phyloP scores from a whole-genome alignment of 768 basidiomycete genomes.

The Sarcomyxa edulis region DNA sequence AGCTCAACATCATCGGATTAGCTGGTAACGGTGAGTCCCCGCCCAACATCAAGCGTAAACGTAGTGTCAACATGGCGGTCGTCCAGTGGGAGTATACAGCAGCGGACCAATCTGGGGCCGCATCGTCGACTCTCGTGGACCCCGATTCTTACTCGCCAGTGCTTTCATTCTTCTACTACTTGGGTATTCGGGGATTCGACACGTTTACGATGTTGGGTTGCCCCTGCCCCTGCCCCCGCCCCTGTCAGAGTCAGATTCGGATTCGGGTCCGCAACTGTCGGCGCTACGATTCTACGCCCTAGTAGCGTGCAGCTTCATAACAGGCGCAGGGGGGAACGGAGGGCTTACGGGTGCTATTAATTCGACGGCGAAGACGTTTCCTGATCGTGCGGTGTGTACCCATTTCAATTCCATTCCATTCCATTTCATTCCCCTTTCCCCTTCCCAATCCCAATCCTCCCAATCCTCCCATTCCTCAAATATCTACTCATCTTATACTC shows the following conservation, averaged over 20 bases:
- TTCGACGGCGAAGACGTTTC: constrained; percentile 78
- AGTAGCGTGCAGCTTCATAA: constrained; percentile 60
- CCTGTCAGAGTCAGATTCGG: no score
- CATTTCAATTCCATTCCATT: neutral
- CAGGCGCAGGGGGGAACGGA: constrained; percentile 73
- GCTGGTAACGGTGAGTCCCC: constrained; percentile 61
- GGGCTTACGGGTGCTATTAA: constrained; percentile 72
- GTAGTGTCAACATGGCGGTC: no score
- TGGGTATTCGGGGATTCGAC: constrained; percentile 74
- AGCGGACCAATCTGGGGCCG: constrained; percentile 77
- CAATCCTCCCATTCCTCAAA: no score
- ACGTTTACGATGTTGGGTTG: constrained; percentile 57
- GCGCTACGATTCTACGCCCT: constrained; percentile 43
- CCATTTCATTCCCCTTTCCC: no score
- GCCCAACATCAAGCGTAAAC: neutral
- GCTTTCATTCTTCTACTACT: constrained; percentile 56
- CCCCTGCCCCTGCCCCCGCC: constrained; percentile 22
- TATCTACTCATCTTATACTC: no score
- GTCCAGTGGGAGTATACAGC: constrained; percentile 68
- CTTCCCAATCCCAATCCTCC: no score
- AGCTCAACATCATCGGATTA: constrained; percentile 74
- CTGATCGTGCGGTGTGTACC: constrained; percentile 62
- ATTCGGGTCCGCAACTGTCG: no score
- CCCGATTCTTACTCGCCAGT: constrained; percentile 57
- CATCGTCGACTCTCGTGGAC: constrained; percentile 71